Conservation (phyloP, 805 yeast genomes). For the Starmerella davenportii region DNA sequence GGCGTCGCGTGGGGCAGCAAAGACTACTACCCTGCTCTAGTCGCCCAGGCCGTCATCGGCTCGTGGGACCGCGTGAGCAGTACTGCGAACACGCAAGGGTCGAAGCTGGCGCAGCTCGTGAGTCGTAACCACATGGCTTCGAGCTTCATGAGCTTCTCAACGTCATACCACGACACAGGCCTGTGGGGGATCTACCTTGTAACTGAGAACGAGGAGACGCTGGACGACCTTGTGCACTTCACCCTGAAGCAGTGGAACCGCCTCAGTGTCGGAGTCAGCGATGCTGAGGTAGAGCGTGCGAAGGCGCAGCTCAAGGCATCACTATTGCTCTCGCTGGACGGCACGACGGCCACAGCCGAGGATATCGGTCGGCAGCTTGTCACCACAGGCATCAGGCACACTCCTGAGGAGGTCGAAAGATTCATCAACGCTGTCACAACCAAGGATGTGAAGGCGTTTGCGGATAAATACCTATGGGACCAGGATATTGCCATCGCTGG, state of each 20-base stretch:
- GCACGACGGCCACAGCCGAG: slow-evolving; percentile 90
- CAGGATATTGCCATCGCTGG: slow-evolving; percentile 86
- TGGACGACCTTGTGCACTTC: slow-evolving; percentile 53
- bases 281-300: slow-evolving; percentile 80
- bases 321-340: slow-evolving; percentile 71
- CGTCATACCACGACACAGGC: slow-evolving; percentile 94
- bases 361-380: slow-evolving; percentile 95
- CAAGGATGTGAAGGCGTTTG: slow-evolving; percentile 73
- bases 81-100: slow-evolving; percentile 64
- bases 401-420: slow-evolving; percentile 57
- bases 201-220: slow-evolving; percentile 53
- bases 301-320: slow-evolving; percentile 92
- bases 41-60: slow-evolving; percentile 91
- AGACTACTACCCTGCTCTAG: slow-evolving; percentile 86
- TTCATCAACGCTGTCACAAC: slow-evolving; percentile 62
- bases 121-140: slow-evolving; percentile 58
- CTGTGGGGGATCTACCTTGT: slow-evolving; percentile 92
- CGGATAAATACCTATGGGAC: slow-evolving; percentile 56
- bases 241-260: slow-evolving; percentile 79
- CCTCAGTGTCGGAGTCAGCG: slow-evolving; percentile 60
- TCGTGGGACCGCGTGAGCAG: slow-evolving; percentile 94
- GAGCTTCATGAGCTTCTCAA: slow-evolving; percentile 89
- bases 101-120: slow-evolving; percentile 56
- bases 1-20: slow-evolving; percentile 96
- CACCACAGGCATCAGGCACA: slow-evolving; percentile 66